Evolutionary conservation across 2,329 filamentous ascomycete genomes (phyloP).

Genomic region (Trichoderma harzianum): DNA sequence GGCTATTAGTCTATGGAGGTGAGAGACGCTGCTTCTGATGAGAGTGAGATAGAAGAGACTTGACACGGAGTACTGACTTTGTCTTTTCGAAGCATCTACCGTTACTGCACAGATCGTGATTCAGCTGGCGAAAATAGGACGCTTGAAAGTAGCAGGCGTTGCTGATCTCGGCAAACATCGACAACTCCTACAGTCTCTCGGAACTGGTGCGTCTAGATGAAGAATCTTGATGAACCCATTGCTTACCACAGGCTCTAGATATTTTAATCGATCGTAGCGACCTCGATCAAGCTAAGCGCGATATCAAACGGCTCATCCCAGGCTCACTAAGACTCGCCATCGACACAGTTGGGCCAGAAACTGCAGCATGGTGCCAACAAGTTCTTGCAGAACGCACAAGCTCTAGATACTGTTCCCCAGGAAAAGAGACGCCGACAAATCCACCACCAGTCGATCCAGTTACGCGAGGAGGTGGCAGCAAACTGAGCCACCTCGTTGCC

Average conservation of each 20-base stretch:
- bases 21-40: neutral
- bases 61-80: neutral
- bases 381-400: slow-evolving; percentile 16
- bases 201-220: neutral
- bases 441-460: neutral
- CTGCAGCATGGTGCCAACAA: slow-evolving; percentile 12
- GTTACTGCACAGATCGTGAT: slow-evolving; percentile 1
- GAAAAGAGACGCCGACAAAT: slow-evolving; percentile 11
- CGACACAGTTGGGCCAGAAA: slow-evolving; percentile 3
- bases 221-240: neutral
- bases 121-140: slow-evolving; percentile 11
- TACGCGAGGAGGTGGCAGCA: slow-evolving; percentile 12
- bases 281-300: slow-evolving; percentile 14
- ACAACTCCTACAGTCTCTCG: neutral
- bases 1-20: slow-evolving; percentile 14
- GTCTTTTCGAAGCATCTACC: slow-evolving; percentile 2
- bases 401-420: slow-evolving; percentile 12
- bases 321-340: slow-evolving; percentile 12
- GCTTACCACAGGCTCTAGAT: neutral
- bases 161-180: neutral
- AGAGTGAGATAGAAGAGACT: neutral
- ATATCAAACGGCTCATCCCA: slow-evolving; percentile 6
- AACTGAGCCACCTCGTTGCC: slow-evolving; percentile 13
- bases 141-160: slow-evolving; percentile 8
- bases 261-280: neutral